Percentiles rank a stretch among this genome's conserved stretches.
phyloP scores from a whole-genome alignment of 306 rosid species.

The Phaseolus lunatus region DNA sequence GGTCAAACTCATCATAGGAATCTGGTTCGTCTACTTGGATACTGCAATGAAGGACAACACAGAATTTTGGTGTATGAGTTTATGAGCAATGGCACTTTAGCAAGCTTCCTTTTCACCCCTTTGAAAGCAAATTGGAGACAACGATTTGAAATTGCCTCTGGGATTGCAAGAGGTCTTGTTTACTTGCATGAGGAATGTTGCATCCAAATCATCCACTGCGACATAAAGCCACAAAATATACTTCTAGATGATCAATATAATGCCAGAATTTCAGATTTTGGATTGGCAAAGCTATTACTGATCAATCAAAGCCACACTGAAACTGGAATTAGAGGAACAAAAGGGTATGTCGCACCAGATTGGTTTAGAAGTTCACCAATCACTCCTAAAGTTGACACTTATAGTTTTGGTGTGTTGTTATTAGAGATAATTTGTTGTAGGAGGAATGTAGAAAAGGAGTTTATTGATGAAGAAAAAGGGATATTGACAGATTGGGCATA shows the following conservation, averaged over 20 bases:
- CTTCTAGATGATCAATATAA: slow-evolving; percentile 36
- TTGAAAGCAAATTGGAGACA: slow-evolving; percentile 34
- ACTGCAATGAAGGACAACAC: slow-evolving; percentile 37
- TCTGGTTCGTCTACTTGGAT: slow-evolving; percentile 44
- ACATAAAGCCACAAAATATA: slow-evolving; percentile 42
- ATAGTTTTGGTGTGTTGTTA: slow-evolving; percentile 38
- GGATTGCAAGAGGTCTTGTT: slow-evolving; percentile 44
- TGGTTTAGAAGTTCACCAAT: slow-evolving; percentile 42
- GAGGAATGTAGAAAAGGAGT: slow-evolving; percentile 24
- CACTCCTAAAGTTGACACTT: slow-evolving; percentile 33
- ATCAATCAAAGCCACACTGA: slow-evolving; percentile 31
- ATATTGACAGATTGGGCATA: slow-evolving; percentile 45
- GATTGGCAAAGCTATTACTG: slow-evolving; percentile 37
- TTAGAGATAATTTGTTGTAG: slow-evolving; percentile 39
- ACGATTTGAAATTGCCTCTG: slow-evolving; percentile 9
- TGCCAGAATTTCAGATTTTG: slow-evolving; percentile 45
- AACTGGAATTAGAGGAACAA: slow-evolving; percentile 43
- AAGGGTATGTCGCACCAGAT: slow-evolving; percentile 45
- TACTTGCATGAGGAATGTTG: slow-evolving; percentile 44
- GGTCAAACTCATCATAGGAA: slow-evolving; percentile 44
- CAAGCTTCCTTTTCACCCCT: slow-evolving; percentile 31
- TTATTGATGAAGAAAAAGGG: background rate
- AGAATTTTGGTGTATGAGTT: slow-evolving; percentile 39
- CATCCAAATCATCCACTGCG: slow-evolving; percentile 42
- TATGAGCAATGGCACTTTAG: slow-evolving; percentile 47